A percentile compares a stretch with the other conserved stretches of the same genome.
Evolutionary conservation across 192 early-diverging fungal genomes (phyloP).

Genomic region (Ambispora gerdemannii): DNA sequence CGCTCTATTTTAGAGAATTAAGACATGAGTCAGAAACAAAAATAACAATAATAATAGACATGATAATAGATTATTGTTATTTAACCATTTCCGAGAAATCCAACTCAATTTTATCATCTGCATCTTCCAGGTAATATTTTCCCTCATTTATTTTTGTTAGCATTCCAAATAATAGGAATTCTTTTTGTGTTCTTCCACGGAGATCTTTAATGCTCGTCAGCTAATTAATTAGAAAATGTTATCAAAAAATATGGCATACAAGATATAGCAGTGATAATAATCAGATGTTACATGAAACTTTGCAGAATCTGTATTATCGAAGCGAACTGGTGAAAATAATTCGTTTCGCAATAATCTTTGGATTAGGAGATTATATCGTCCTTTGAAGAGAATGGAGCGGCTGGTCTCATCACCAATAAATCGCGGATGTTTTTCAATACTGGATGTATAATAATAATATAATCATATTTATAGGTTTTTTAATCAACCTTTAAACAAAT

Average conservation of each 20-base stretch:
- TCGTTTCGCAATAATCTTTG: conserved; percentile 82
- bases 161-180: conserved; percentile 85
- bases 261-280: no score
- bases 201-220: conserved; percentile 79
- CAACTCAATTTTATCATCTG: conserved; percentile 72
- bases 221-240: no score
- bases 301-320: conserved; percentile 34
- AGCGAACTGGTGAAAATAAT: conserved; percentile 57
- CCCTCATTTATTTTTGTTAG: conserved; percentile 78
- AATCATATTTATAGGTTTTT: no score
- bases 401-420: conserved; percentile 61
- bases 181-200: conserved; percentile 62
- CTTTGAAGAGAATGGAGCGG: conserved; percentile 67
- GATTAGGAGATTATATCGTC: conserved; percentile 73
- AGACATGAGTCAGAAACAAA: background rate
- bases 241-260: no score
- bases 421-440: background rate
- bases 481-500: background rate
- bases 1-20: background rate
- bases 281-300: no score
- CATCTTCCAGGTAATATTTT: conserved; percentile 82
- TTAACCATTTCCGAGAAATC: conserved; percentile 58
- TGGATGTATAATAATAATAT: background rate
- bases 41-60: no score
- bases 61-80: no score